Conservation (phyloP, 129 eudicot species). For the Arctium minus region DNA sequence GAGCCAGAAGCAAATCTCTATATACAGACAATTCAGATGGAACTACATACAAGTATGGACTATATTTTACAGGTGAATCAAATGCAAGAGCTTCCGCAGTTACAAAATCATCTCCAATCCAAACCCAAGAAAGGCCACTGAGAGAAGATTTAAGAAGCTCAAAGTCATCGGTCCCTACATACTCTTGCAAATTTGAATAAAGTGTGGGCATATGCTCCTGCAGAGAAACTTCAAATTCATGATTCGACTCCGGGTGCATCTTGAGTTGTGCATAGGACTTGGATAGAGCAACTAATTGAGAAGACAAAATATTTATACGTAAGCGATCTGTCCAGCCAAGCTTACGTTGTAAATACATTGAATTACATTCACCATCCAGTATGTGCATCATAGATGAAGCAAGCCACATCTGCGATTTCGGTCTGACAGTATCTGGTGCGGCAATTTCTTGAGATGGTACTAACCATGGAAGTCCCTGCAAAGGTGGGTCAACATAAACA, state of each 20-base stretch:
- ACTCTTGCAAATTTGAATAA: constrained; percentile 71
- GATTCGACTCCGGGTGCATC: constrained; percentile 32
- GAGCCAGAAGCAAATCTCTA: constrained; percentile 77
- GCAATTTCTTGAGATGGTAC: constrained; percentile 53
- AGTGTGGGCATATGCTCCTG: constrained; percentile 58
- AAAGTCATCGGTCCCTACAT: constrained; percentile 51
- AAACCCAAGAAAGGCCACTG: constrained; percentile 71
- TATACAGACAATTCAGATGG: constrained; percentile 80
- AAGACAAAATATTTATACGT: constrained; percentile 44
- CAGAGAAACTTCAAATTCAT: constrained; percentile 55
- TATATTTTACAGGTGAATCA: constrained; percentile 92
- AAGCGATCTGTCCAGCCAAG: constrained; percentile 88
- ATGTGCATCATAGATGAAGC: constrained; percentile 76
- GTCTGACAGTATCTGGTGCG: constrained; percentile 70
- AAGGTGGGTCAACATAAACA: constrained; percentile 71
- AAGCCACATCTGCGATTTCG: constrained; percentile 84
- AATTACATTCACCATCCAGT: constrained; percentile 74
- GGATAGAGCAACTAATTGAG: constrained; percentile 65
- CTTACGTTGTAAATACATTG: constrained; percentile 46
- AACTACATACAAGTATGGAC: constrained; percentile 92
- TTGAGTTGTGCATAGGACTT: constrained; percentile 53
- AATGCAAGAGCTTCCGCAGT: constrained; percentile 80
- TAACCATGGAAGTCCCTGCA: constrained; percentile 83
- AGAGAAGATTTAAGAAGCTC: constrained; percentile 53
- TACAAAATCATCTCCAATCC: constrained; percentile 98